phyloP scores from a whole-genome alignment of 805 yeast genomes.

The Saccharomyces jurei region DNA sequence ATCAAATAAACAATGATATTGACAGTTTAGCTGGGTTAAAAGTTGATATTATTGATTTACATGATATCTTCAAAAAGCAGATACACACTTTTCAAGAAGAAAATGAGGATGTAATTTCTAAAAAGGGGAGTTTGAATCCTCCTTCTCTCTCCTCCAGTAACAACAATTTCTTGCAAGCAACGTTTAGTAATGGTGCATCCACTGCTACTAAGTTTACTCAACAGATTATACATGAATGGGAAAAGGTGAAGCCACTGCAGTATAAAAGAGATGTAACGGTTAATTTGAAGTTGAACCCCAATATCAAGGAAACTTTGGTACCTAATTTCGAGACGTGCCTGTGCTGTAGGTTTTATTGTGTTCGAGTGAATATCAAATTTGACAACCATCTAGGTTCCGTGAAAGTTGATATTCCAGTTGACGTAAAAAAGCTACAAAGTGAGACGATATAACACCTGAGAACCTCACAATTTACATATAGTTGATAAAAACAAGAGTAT shows the following conservation, averaged over 20 bases:
- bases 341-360: constrained; percentile 49
- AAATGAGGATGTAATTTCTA: constrained; percentile 1
- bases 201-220: constrained; percentile 9
- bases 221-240: constrained; percentile 21
- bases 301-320: constrained; percentile 41
- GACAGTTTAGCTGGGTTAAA: constrained; percentile 25
- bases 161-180: background rate
- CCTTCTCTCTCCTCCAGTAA: background rate
- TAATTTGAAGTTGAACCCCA: constrained; percentile 36
- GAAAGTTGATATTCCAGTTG: constrained; percentile 32
- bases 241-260: constrained; percentile 24
- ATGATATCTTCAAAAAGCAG: constrained; percentile 27
- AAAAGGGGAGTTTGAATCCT: background rate
- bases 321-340: constrained; percentile 61
- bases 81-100: constrained; percentile 13
- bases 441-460: background rate
- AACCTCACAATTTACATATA: background rate
- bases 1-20: constrained; percentile 24
- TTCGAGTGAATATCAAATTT: constrained; percentile 41
- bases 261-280: constrained; percentile 31
- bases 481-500: background rate
- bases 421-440: constrained; percentile 27
- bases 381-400: constrained; percentile 31
- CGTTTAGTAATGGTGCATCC: constrained; percentile 12
- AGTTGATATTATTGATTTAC: constrained; percentile 13